A percentile compares a stretch with the other conserved stretches of the same genome.
These are phyloP conservation scores for Erythrophleum fordii DNA, from an alignment of 306 rosid species.

Conservation along the genomic window DNA sequence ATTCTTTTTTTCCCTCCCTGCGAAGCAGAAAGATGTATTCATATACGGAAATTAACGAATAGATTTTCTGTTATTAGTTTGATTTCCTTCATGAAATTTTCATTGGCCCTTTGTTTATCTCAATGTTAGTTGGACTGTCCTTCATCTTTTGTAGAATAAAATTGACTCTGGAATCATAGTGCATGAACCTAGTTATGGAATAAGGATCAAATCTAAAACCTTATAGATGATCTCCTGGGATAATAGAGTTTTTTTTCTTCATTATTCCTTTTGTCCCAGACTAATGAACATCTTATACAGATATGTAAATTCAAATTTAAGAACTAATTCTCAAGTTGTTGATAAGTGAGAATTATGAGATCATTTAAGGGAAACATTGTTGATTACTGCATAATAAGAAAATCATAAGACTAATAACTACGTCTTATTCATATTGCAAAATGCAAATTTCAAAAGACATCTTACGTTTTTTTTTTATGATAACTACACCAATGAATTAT, in stretches of 20 bases:
- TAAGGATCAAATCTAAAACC: background rate
- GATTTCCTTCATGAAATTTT: background rate
- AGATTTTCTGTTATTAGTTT: constrained; percentile 10
- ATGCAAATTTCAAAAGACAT: background rate
- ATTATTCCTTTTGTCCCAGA: background rate
- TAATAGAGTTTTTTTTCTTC: background rate
- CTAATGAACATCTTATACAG: background rate
- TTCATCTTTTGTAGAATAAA: background rate
- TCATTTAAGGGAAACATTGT: background rate
- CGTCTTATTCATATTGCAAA: no score
- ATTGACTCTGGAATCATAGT: background rate
- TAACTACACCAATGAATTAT: background rate
- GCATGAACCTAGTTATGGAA: background rate
- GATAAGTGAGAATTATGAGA: background rate
- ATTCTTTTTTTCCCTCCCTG: background rate
- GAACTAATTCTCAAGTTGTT: background rate
- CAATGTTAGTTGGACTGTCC: background rate
- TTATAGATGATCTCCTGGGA: background rate
- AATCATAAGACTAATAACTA: background rate
- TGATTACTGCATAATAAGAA: background rate
- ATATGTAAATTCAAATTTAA: background rate
- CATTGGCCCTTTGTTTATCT: background rate
- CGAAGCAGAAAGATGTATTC: background rate
- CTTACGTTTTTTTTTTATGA: background rate
- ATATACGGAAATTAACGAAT: background rate